Base-by-base conservation (phyloP, 768 basidiomycete genomes). In the Hortiboletus campestris region DNA sequence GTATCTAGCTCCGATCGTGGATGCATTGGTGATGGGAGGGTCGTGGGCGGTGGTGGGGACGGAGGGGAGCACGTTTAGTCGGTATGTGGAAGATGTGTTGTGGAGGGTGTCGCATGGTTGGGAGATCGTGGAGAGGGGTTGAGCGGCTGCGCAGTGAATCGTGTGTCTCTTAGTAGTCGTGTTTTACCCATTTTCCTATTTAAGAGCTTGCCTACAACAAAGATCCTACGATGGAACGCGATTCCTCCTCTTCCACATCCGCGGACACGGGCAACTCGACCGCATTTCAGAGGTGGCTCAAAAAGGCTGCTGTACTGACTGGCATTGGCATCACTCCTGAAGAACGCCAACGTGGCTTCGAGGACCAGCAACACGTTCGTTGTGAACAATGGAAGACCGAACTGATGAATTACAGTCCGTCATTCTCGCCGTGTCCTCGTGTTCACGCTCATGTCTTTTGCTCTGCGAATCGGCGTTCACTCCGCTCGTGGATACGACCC, bases 351-450 rank as follows among this genome's bases (percentile, higher is more conserved):
- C 71, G 62, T 55, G 69, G 66, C 40, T 63, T 67, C 47, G 73
- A 67, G 67, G 67, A 63, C 49, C 67, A 65, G 68, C 75, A 71
- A 59, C 78, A 68, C 69, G 72, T 73, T 53, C 61, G 64, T 31
- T 93, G 90, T 69, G 86, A 91, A 68, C 80, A 83, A 72, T 84
- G 80, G 75, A 90, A 89, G 69, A 72, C 74, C 38, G 82, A 85
- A 49, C 70, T 92, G 38, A 80, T 89, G 77, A 75, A 82, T 53
- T 82, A 79, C 66, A 91, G 90, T 91, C 58, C 59, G 88, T 79
- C 32, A 45, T 41, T 51, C 51, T 51, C 35, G 52, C 57, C 49
- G 16, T 38, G 39, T 50, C 53, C 54, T 50, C 60, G 20, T 56
- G 58, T 35, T 46, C n/a, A 20, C 19, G 31, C 53, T 64, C 41